A percentile compares a stretch with the other conserved stretches of the same genome.
Evolutionary conservation across 495 filamentous ascomycete species (phyloP).

Genomic region (Neurospora sp.): DNA sequence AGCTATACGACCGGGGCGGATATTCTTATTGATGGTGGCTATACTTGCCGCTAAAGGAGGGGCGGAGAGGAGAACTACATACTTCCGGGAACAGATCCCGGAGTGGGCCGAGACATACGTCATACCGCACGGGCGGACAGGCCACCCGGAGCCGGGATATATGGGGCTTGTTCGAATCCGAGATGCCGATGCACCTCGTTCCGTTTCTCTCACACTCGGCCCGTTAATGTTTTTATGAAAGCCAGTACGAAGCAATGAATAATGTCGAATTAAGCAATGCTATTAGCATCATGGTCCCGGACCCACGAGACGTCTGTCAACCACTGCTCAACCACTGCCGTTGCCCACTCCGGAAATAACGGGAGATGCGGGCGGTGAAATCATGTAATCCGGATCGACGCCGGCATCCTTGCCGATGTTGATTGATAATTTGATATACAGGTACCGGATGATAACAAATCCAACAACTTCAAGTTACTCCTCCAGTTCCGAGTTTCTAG

Average conservation of each 20-base stretch:
- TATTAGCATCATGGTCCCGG: not conserved
- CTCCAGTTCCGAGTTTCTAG: too few species aligned
- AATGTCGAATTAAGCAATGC: not conserved
- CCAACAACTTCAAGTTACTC: not conserved
- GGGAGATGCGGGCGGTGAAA: not conserved
- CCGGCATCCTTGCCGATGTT: not conserved
- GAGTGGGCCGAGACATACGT: not conserved
- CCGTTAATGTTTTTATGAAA: not conserved
- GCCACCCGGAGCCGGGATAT: not conserved
- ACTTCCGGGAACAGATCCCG: not conserved
- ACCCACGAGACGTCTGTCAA: not conserved
- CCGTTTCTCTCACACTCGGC: not conserved
- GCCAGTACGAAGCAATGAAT: not conserved
- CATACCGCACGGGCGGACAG: not conserved
- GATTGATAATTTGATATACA: not conserved
- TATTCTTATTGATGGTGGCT: constrained; percentile 48
- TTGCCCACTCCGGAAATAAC: not conserved
- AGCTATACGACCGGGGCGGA: constrained; percentile 44
- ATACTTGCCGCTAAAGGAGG: constrained; percentile 26
- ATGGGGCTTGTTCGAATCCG: not conserved
- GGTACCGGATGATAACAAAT: not conserved
- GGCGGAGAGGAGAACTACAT: not conserved
- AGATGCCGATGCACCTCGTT: not conserved
- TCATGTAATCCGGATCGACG: not conserved
- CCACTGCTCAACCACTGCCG: not conserved